Evolutionary conservation across 805 yeast species (phyloP), one percentile per base, ranked within the genome.

Genomic region (Metschnikowia kofuensis): DNA sequence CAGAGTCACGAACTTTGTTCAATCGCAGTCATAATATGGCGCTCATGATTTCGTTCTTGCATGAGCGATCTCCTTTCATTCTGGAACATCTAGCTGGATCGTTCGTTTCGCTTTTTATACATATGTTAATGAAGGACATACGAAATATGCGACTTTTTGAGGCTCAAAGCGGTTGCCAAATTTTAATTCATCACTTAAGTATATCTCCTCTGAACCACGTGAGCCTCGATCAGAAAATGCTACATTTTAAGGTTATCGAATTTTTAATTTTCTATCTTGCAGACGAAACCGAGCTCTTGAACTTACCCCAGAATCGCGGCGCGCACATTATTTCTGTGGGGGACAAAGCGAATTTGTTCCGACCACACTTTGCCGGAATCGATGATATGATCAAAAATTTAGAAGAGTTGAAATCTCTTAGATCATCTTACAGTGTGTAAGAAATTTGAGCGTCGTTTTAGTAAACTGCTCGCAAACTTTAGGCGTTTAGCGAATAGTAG

Each of bases 221-320:
- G 13, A 38, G 26, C 2, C 16, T 46, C 15, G 30, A 32, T 21
- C 70, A 67, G 51, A 82, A 82, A 56, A 75, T 75, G 32, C 76
- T 85, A 12, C 83, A 83, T 56, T 78, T 84, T 53, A 80, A 83
- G 55, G 75, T 83, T 11, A 72, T 86, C 42, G 91, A 86, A 65
- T 86, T 85, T 61, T 66, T 86, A 45, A 78, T 85, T 47, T 83
- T 85, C 60, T 85, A 86, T 58, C 65, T 86, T 47, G 73, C 80
- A 8, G 89, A 89, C 11, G 92, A 85, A 62, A 66, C 77, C n/a
- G 55, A 46, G 16, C 48, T 52, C n/a, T 48, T 29, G 26, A 38
- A 35, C 6, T 47, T 39, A 27, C 52, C 42, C 28, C 45, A 44
- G 28, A 46, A 50, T 32, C 26, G 16, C 11, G 49, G 45, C 11